Evolutionary conservation across 73 alveolate species (phyloP), one percentile per base, ranked within the genome.

Genomic region (Effrenium voratum): DNA sequence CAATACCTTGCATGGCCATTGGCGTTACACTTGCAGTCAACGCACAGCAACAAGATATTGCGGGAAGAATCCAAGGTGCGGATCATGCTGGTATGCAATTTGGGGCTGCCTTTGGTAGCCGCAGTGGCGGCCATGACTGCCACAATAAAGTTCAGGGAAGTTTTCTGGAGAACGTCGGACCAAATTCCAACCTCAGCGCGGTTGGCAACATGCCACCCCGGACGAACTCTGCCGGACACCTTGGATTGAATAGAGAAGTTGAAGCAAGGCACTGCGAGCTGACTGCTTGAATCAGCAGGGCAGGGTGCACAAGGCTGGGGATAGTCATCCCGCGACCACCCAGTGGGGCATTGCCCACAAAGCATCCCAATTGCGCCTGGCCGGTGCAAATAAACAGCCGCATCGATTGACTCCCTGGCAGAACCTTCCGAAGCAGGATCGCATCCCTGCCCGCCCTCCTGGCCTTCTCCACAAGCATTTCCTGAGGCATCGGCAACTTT

Each of bases 41-140:
- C 80, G 44, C 16, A 13, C 87, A 16, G 10, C 36, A n/a, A 24
- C 63, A 30, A 24, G 5, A 26, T 45, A 36, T 45, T 46, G 47
- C 12, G 30, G 38, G 32, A 19, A 8, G 41, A 43, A 30, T 50
- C 60, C 93, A 38, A 90, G 97, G 50, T 38, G 68, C 97, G 97
- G 43, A 90, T 90, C 86, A 90, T 90, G 97, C 97, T 90, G 60
- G 97, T 90, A 55, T 90, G 97, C 55, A 90, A 60, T 43, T 90
- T 90, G 41, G 80, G 52, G 30, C 97, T 87, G 28, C 97, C 97
- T 55, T 70, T 90, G 50, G 68, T 87, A 34, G 97, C 97, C 15
- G 97, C 76, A 32, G 97, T 90, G 72, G 97, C 97, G 0, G 97
- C 97, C 97, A 90, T 90, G 52, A 70, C 87, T 8, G 97, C 97